These are phyloP conservation scores for Straminergon stramineum DNA, from an alignment of 225 moss, liverwort and hornwort genomes.

Conservation along the genomic window DNA sequence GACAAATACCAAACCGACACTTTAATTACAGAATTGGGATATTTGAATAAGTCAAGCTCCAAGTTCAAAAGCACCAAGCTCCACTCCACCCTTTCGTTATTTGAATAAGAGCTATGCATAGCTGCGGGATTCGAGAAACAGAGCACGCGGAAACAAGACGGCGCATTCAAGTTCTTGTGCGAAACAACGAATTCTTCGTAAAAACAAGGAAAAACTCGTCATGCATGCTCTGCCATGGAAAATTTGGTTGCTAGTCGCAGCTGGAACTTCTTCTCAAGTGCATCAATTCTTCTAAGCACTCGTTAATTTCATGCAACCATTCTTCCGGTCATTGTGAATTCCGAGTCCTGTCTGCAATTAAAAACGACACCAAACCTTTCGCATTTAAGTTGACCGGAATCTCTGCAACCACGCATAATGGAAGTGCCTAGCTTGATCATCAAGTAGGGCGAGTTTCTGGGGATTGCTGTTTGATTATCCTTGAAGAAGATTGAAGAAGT, in stretches of 20 bases:
- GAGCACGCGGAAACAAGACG: neutral
- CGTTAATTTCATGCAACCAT: too few species aligned
- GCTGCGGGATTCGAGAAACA: neutral
- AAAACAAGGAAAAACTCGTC: neutral
- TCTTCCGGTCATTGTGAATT: neutral
- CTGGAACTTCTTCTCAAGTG: neutral
- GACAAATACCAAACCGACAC: neutral
- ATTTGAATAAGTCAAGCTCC: neutral
- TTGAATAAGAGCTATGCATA: neutral
- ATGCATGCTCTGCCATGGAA: neutral
- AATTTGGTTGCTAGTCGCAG: neutral
- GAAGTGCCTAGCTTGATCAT: neutral
- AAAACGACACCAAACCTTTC: neutral
- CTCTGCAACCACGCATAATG: neutral
- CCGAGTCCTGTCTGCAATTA: too few species aligned
- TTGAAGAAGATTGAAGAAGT: neutral
- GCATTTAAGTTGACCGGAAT: neutral
- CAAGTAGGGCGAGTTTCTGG: neutral
- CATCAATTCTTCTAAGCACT: neutral
- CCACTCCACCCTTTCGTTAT: neutral
- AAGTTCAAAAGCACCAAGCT: neutral
- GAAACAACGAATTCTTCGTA: neutral
- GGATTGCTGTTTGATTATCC: neutral
- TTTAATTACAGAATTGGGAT: neutral
- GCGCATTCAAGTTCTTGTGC: too few species aligned